Percentiles rank a stretch among this genome's conserved stretches.
Conservation (phyloP, 345 rosid genomes). For the rapeseed (Brassica napus) region DNA sequence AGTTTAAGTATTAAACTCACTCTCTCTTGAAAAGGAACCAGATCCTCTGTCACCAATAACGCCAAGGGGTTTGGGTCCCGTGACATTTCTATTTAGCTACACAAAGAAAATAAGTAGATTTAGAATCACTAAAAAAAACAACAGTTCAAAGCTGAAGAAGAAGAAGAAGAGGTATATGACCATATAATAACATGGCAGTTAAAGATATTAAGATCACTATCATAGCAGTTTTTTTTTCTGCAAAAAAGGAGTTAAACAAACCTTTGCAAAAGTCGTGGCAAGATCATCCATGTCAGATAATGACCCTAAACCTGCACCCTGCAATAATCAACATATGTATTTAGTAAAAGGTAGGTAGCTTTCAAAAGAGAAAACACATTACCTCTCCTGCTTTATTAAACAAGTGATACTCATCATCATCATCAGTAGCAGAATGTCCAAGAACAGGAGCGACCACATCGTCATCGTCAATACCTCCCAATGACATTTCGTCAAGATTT, state of each 20-base stretch:
- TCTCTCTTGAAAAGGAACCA: constrained; percentile 97
- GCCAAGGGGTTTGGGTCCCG: constrained; percentile 93
- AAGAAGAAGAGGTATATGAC: background rate
- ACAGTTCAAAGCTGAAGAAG: background rate
- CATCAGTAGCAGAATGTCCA: constrained; percentile 62
- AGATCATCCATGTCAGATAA: constrained; percentile 82
- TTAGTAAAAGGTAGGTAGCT: background rate
- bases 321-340: constrained; percentile 33
- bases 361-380: background rate
- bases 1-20: constrained; percentile 53
- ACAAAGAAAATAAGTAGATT: background rate
- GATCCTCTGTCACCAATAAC: constrained; percentile 97
- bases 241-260: constrained; percentile 29
- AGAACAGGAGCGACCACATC: constrained; percentile 49
- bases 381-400: constrained; percentile 83
- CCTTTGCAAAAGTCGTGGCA: constrained; percentile 92
- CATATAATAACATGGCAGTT: background rate
- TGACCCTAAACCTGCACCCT: constrained; percentile 72
- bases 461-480: constrained; percentile 66
- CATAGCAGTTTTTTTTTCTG: background rate
- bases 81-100: constrained; percentile 87
- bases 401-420: constrained; percentile 93
- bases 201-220: background rate
- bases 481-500: constrained; percentile 51
- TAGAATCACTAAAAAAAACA: constrained; percentile 10